phyloP scores from a whole-genome alignment of 257 asterid genomes.

The Jacaranda copaia region DNA sequence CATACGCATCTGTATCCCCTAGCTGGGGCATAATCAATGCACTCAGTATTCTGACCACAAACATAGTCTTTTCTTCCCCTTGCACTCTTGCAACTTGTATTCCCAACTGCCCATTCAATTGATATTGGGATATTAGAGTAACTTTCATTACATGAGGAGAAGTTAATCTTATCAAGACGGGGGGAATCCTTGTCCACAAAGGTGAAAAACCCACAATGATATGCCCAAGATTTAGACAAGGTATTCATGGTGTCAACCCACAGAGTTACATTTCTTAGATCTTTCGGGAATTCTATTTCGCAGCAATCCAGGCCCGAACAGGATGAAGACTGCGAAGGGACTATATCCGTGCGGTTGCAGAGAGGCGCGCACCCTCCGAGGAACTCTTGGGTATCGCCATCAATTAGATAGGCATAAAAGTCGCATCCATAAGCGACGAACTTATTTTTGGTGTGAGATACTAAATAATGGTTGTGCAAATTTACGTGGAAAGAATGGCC shows the following conservation, averaged over 20 bases:
- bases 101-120: slow-evolving; percentile 40
- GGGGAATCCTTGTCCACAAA: slow-evolving; percentile 19
- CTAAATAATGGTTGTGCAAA: too few species aligned
- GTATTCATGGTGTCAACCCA: slow-evolving; percentile 31
- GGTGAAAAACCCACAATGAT: slow-evolving; percentile 21
- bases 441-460: slow-evolving; percentile 30
- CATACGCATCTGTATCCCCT: slow-evolving; percentile 42
- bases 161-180: not conserved
- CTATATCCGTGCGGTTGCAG: slow-evolving; percentile 19
- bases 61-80: slow-evolving; percentile 2
- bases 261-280: not conserved
- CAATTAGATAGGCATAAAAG: slow-evolving; percentile 35
- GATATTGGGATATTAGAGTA: not conserved
- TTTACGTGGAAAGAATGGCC: too few species aligned
- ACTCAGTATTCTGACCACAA: slow-evolving; percentile 28
- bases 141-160: not conserved
- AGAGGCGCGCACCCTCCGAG: slow-evolving; percentile 36
- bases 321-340: slow-evolving; percentile 6
- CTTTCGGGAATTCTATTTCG: slow-evolving; percentile 6
- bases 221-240: slow-evolving; percentile 20
- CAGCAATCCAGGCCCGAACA: slow-evolving; percentile 44
- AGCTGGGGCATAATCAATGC: slow-evolving; percentile 29
- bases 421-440: slow-evolving; percentile 43
- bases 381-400: not conserved
- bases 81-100: slow-evolving; percentile 30